phyloP scores from a whole-genome alignment of 2,329 filamentous ascomycete species.

The Ophiostoma angusticollis region DNA sequence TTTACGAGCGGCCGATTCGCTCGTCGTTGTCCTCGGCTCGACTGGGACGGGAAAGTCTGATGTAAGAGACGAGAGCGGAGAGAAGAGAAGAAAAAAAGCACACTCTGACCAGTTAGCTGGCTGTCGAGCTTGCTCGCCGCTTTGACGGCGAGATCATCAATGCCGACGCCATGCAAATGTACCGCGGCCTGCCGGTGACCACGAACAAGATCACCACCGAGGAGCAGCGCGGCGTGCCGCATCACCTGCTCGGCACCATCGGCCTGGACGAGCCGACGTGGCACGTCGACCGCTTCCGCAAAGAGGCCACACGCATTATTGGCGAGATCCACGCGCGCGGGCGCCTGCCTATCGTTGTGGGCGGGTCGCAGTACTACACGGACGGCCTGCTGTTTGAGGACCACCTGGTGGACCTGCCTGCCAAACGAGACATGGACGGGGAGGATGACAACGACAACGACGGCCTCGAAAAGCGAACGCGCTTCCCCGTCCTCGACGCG shows the following conservation, averaged over 20 bases:
- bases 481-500: constrained; percentile 55
- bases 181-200: constrained; percentile 79
- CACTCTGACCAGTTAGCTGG: constrained; percentile 50
- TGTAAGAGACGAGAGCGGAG: too few relatives aligned
- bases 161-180: constrained; percentile 96
- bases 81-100: too few relatives aligned
- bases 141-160: constrained; percentile 95
- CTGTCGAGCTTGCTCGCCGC: constrained; percentile 69
- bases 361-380: constrained; percentile 91
- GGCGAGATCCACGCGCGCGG: constrained; percentile 65
- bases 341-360: constrained; percentile 78
- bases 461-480: constrained; percentile 24
- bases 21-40: constrained; percentile 75
- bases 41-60: constrained; percentile 92
- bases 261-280: constrained; percentile 65
- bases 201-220: constrained; percentile 77
- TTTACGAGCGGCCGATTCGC: constrained; percentile 34
- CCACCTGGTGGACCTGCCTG: constrained; percentile 37
- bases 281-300: constrained; percentile 67
- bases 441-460: constrained; percentile 7
- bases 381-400: constrained; percentile 78
- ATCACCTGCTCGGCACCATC: constrained; percentile 78
- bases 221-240: constrained; percentile 68
- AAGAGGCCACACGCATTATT: constrained; percentile 55
- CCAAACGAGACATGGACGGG: constrained; percentile 10